Base-by-base conservation (phyloP, 257 asterid genomes). In the Solanum megistacrolobum region DNA sequence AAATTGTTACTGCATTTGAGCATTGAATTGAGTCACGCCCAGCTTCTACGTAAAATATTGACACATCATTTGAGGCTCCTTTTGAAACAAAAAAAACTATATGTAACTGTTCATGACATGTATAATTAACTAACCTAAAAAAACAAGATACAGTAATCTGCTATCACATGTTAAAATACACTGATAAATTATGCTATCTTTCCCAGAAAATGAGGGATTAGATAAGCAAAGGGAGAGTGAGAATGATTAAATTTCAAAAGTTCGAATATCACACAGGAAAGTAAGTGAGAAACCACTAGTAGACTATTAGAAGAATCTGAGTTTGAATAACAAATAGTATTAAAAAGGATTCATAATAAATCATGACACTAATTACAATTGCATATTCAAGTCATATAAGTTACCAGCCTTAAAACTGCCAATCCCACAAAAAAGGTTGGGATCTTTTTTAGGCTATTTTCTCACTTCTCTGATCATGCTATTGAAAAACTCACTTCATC, bases 11-110 rank as follows among this genome's bases (percentile, higher is more conserved):
- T 32, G 65, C 84, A 41, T 11, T 86, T 41, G 12, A 74, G 73
- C 86, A 85, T 85, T 85, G 36, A 85, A 65, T 85, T 85, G 27
- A 39, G 68, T 85, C 87, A 85, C 79, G 87, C 10, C 25, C 4
- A 41, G 76, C 76, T 84, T 39, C 87, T 55, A 60, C 13, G 34
- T 39, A 78, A 4, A 32, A 38, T 7, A 25, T 41, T 78, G 66
- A 68, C 38, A 9, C 68, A 43, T 12, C 18, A 25, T 73, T 18
- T 48, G 68, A 82, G 86, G 86, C 68, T 14, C 86, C 86, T 82
- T 25, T 79, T 13, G 75, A 13, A 69, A 69, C 75, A 25, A 62
- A 62, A 62, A 10, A 3, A 9, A 62, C 71, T 62, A 11, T 5
- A 68, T 68, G 21, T 27, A 27, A 68, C 75, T 27, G 10, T 4